Conservation (phyloP, 2,329 filamentous ascomycete species). For the Huntiella decipiens region DNA sequence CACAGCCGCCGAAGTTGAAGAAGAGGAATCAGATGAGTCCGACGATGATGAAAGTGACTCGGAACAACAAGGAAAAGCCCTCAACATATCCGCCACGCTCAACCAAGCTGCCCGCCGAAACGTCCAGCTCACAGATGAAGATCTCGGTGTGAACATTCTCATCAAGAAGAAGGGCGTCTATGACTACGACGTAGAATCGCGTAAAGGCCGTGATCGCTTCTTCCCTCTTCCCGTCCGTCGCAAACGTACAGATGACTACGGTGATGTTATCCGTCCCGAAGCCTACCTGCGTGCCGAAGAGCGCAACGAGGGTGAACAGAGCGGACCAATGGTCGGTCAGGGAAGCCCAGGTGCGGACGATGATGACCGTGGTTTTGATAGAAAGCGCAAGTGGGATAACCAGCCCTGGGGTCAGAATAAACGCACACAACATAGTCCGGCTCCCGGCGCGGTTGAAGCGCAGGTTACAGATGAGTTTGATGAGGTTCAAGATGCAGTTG, state of each 20-base stretch:
- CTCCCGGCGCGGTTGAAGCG: slow-evolving; percentile 20
- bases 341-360: slow-evolving; percentile 29
- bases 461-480: slow-evolving; percentile 37
- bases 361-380: slow-evolving; percentile 50
- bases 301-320: slow-evolving; percentile 47
- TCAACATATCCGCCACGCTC: slow-evolving; percentile 74
- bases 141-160: slow-evolving; percentile 78
- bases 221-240: slow-evolving; percentile 73
- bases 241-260: slow-evolving; percentile 74
- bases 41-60: slow-evolving; percentile 58
- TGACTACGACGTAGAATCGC: slow-evolving; percentile 80
- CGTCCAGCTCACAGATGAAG: slow-evolving; percentile 68
- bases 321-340: slow-evolving; percentile 2
- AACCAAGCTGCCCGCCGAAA: slow-evolving; percentile 74
- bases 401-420: slow-evolving; percentile 39
- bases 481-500: slow-evolving; percentile 35
- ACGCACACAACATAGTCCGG: slow-evolving; percentile 29
- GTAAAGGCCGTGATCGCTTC: slow-evolving; percentile 79
- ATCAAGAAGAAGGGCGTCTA: slow-evolving; percentile 78
- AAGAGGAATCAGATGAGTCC: slow-evolving; percentile 49
- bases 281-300: slow-evolving; percentile 90
- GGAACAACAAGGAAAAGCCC: slow-evolving; percentile 75
- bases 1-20: slow-evolving; percentile 69
- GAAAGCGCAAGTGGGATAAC: slow-evolving; percentile 78
- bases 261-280: slow-evolving; percentile 80